These are phyloP conservation scores for Aphanocladium album DNA, from an alignment of 2,329 filamentous ascomycete genomes.

Conservation along the genomic window DNA sequence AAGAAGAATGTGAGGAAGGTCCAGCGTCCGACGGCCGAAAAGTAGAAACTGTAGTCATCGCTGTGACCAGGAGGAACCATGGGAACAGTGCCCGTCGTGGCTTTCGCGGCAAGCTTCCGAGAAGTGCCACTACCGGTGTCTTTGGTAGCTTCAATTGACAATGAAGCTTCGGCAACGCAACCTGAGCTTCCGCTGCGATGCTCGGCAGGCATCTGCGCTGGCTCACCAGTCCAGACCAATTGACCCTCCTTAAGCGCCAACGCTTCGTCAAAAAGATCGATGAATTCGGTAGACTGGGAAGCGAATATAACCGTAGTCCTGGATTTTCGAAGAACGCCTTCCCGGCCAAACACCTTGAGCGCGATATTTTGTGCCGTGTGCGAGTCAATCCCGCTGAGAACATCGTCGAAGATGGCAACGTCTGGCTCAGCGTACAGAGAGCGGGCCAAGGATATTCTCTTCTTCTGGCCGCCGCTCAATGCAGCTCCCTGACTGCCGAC, in stretches of 20 bases:
- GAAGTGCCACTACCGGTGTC: neutral
- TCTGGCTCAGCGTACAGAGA: conserved; percentile 20
- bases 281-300: neutral
- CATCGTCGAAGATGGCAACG: conserved; percentile 29
- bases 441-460: conserved; percentile 23
- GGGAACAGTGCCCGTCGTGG: neutral
- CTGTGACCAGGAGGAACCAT: neutral
- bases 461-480: conserved; percentile 31
- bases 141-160: neutral
- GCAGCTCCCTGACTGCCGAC: conserved; percentile 30
- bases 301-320: conserved; percentile 1
- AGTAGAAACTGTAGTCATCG: conserved; percentile 7
- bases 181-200: neutral
- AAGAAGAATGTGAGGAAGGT: neutral
- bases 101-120: neutral
- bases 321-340: neutral
- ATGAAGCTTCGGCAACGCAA: neutral
- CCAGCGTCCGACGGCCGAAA: neutral
- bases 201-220: neutral
- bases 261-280: neutral
- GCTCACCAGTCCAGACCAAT: neutral
- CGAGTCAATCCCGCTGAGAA: conserved; percentile 23
- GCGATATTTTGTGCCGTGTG: conserved; percentile 26
- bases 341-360: neutral
- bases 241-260: neutral